Base-by-base conservation (phyloP, 768 basidiomycete species). In the Leccinum incarnatum region DNA sequence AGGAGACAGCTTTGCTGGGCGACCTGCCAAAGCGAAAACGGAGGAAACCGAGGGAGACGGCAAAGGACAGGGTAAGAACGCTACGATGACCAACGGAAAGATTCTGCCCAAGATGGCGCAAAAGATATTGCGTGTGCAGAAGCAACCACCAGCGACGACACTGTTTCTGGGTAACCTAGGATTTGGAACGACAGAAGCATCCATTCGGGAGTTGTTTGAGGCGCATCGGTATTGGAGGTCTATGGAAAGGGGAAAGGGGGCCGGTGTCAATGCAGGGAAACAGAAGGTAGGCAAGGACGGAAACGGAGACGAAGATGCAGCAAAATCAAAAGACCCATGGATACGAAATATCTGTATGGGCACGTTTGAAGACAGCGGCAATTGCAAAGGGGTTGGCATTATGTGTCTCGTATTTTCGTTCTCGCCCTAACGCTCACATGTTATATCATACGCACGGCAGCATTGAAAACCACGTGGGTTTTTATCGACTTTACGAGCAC, bases 351-450 rank as follows among this genome's bases (percentile, higher is more conserved):
- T 99, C 29, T 85, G 96, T 6, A 82, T 99, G 83, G 95, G 94
- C 4, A 95, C 95, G 17, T 99, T 99, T 64, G 94, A 98, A 71
- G 96, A 99, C 72, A 91, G 85, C 51, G 97, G 96, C 10, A 75
- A 84, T 54, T 98, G 96, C 76, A 99, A 98, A 80, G n/a, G 96
- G 96, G 96, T 97, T 48, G 46, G 68, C 60, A 17, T 68, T 58
- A 9, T 17, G 15, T 25, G 15, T 25, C 81, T 77, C 1, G n/a
- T 27, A 4, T 49, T 25, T 36, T 25, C 12, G 21, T 32, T 40
- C 11, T 46, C 19, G 14, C 42, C 21, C 14, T 2, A 21, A 47
- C 23, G 3, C 46, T 51, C 2, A 23, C 5, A 27, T 1, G n/a
- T 47, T 6, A 5, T 30, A 29, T 50, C 29, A 10, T 54, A 23